Base-by-base conservation (phyloP, 768 basidiomycete species). In the Lentinula lateritia region DNA sequence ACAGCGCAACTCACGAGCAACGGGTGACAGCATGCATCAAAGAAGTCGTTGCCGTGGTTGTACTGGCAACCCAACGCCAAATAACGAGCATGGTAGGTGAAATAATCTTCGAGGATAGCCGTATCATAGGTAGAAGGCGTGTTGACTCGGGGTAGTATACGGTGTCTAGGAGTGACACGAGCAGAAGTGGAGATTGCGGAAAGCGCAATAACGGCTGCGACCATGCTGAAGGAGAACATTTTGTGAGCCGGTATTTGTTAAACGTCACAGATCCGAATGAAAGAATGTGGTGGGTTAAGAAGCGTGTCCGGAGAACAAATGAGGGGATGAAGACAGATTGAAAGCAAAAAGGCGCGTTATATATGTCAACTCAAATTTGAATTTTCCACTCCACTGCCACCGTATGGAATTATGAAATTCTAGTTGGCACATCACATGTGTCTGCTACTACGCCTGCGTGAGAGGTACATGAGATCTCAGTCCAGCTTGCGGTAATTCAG, bases 1-100 rank as follows among this genome's bases (percentile, higher is more conserved):
- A 45, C 46, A 45, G 48, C 7, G 1, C 43, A 58, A 71, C 79
- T 50, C 69, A 86, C 86, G 68, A 86, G 76, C 62, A 90, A 74
- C 61, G 90, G 86, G 70, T 85, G 85, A 79, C 90, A 90, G 70
- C 92, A 93, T 34, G 74, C 66, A 60, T 84, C 76, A 71, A 90
- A 92, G 76, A 87, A 88, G 48, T 48, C 52, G 9, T 79, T 78
- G 68, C 76, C 72, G 66, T 83, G 82, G 67, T 83, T 73, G 60
- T 66, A 66, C 35, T 77, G 67, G 69, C 83, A 86, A 52, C 75
- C 76, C 65, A 89, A 70, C 45, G 82, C 80, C 60, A 83, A 66
- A 72, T 91, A 92, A 61, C 90, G 80, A 34, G 70, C 66, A 75
- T 89, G 85, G 75, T 90, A 88, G 10, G 60, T 65, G 45, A 72